Conservation (phyloP, 768 basidiomycete genomes). For the Pulveroboletus frians region DNA sequence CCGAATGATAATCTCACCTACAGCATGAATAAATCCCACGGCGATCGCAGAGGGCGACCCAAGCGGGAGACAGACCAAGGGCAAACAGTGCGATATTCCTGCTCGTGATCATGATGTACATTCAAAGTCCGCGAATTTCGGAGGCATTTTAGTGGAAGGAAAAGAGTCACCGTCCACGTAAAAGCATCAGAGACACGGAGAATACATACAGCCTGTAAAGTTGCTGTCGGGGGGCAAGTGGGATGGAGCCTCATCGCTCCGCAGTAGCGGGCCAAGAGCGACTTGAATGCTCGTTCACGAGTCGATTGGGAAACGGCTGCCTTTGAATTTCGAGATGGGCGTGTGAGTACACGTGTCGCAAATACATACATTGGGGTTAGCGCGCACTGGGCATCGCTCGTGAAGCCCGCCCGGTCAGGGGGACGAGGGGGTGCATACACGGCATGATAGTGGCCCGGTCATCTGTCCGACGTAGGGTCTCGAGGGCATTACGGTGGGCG, state of each 20-base stretch:
- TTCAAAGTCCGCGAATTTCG: slow-evolving; percentile 28
- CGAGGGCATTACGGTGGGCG: slow-evolving; percentile 3
- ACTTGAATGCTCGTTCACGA: slow-evolving; percentile 1
- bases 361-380: slow-evolving; percentile 24
- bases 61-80: not conserved
- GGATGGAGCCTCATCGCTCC: slow-evolving; percentile 10
- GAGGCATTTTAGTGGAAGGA: slow-evolving; percentile 16
- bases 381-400: slow-evolving; percentile 16
- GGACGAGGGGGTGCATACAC: not conserved
- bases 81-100: not conserved
- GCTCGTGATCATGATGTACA: not conserved
- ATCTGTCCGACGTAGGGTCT: not conserved
- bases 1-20: slow-evolving; percentile 13
- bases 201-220: slow-evolving; percentile 4
- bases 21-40: slow-evolving; percentile 4
- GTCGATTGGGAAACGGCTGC: slow-evolving; percentile 24
- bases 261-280: slow-evolving; percentile 2
- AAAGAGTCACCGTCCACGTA: slow-evolving; percentile 9
- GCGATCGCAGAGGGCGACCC: slow-evolving; percentile 7
- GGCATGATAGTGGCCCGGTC: not conserved
- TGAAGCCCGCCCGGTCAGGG: slow-evolving; percentile 1
- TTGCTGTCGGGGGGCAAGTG: slow-evolving; percentile 2
- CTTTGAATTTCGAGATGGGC: slow-evolving; percentile 25
- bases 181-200: slow-evolving; percentile 10
- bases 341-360: slow-evolving; percentile 33